Base-by-base conservation (phyloP, 345 rosid genomes). In the Combretum micranthum region DNA sequence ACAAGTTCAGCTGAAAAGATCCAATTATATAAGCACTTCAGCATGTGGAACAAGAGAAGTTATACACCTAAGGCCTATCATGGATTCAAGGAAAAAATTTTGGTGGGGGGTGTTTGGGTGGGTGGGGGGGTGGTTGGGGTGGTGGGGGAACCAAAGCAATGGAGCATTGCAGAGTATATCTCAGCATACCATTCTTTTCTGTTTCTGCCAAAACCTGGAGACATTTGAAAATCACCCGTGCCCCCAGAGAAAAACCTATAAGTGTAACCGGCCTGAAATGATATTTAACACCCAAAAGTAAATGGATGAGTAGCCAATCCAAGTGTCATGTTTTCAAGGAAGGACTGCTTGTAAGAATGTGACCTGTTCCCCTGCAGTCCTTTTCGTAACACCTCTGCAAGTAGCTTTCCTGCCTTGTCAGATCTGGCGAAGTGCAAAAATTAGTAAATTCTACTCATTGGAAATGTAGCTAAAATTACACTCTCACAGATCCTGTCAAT, bases 281-380 rank as follows among this genome's bases (percentile, higher is more conserved):
- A 54, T 67, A 22, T 47, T 47, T 59, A 21, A 50, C 20, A 47
- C 67, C 62, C 39, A 32, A 32, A 44, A 39, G 57, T 15, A 21
- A 14, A 44, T 15, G 44, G 51, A 53, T 20, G 23, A 17, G 17
- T 60, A 2, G 45, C 21, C 50, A 18, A 44, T 32, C 47, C 21
- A 1, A 42, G 21, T 23, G 13, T 12, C 42, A 64, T 19, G 19
- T 22, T 19, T 23, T 16, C 15, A 0, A 11, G 47, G 23, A 49
- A 18, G 25, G 0, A 14, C 44, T 42, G 56, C 52, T 43, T 0
- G 42, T 42, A 43, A 22, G 39, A 15, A n/a, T 43, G 44, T 9
- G 75, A 88, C 98, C 98, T 81, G 83, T 89, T 83, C 59, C 99
- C 99, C 68, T 93, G 97, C 73, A 85, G 72, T 51, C 97, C 99